Conservation (phyloP, 2,329 filamentous ascomycete genomes). For the Colletotrichum sidae region DNA sequence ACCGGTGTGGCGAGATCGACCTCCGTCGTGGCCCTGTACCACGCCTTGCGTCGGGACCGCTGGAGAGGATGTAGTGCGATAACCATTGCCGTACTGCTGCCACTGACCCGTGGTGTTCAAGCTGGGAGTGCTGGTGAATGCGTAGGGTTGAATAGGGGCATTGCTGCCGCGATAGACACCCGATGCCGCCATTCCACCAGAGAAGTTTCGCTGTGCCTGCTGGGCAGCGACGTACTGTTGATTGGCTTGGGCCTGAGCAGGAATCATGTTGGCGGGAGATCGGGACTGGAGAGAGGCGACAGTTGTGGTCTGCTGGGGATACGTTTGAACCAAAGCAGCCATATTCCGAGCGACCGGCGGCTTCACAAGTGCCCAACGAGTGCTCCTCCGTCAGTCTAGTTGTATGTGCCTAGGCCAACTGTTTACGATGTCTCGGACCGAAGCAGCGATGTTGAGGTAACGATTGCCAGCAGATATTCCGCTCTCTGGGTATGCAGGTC, state of each 20-base stretch:
- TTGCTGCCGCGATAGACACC: constrained; percentile 66
- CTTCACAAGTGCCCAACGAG: constrained; percentile 17
- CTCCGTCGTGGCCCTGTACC: constrained; percentile 45
- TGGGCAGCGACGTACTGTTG: constrained; percentile 63
- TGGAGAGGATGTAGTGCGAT: constrained; percentile 61
- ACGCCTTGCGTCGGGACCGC: constrained; percentile 54
- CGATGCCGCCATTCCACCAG: constrained; percentile 59
- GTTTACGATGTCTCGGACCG: not conserved
- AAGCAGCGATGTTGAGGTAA: too few relatives aligned
- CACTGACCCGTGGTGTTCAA: constrained; percentile 67
- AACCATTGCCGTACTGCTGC: constrained; percentile 59
- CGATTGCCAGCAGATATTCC: too few relatives aligned
- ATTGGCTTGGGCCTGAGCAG: constrained; percentile 60
- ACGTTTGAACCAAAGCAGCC: constrained; percentile 87
- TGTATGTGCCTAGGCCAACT: not conserved
- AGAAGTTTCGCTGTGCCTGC: constrained; percentile 60
- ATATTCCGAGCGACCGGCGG: constrained; percentile 62
- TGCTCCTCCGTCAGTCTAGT: constrained; percentile 21
- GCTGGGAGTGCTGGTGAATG: constrained; percentile 78
- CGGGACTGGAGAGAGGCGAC: constrained; percentile 82
- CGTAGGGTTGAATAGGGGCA: constrained; percentile 78
- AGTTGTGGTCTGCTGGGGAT: constrained; percentile 79
- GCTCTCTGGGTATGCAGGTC: too few relatives aligned
- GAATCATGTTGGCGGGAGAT: constrained; percentile 72
- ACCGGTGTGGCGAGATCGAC: constrained; percentile 46